Evolutionary conservation across 495 filamentous ascomycete genomes (phyloP).

Genomic region (Pseudomonodictys pantanalensis): DNA sequence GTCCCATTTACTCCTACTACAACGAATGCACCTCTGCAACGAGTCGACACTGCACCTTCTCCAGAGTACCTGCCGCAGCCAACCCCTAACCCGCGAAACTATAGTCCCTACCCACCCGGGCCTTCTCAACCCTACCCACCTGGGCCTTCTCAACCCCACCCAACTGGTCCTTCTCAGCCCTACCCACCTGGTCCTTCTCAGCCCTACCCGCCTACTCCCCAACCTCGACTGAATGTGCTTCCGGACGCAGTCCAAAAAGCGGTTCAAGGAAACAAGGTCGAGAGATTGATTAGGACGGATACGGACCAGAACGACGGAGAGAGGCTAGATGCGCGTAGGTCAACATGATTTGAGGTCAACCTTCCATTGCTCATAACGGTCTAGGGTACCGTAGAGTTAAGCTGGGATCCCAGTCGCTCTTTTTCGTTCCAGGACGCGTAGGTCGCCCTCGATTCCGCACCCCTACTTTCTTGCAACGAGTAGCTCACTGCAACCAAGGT

Average conservation of each 20-base stretch:
- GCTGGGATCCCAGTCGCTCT: not conserved
- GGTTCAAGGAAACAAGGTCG: not conserved
- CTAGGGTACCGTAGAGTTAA: conserved; percentile 15
- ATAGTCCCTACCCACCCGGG: too few species aligned
- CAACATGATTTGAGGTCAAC: not conserved
- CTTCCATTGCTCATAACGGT: not conserved
- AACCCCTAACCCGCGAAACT: too few species aligned
- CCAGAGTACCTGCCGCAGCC: too few species aligned
- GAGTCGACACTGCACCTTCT: too few species aligned
- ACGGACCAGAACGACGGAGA: not conserved
- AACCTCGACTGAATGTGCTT: not conserved
- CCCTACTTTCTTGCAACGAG: not conserved
- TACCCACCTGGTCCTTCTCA: too few species aligned
- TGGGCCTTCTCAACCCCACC: too few species aligned
- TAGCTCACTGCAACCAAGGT: conserved; percentile 6
- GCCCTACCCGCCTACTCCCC: too few species aligned
- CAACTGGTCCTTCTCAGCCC: too few species aligned
- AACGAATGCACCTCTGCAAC: too few species aligned
- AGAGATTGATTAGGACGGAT: conserved; percentile 9
- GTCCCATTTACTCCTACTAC: too few species aligned
- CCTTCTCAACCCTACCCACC: too few species aligned
- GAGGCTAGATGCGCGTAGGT: conserved; percentile 6
- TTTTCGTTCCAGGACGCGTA: conserved; percentile 22
- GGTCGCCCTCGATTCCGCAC: not conserved
- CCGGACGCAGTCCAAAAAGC: not conserved